These are phyloP conservation scores for Secale cereale DNA, from an alignment of 176 grass and related monocot genomes.

Conservation along the genomic window DNA sequence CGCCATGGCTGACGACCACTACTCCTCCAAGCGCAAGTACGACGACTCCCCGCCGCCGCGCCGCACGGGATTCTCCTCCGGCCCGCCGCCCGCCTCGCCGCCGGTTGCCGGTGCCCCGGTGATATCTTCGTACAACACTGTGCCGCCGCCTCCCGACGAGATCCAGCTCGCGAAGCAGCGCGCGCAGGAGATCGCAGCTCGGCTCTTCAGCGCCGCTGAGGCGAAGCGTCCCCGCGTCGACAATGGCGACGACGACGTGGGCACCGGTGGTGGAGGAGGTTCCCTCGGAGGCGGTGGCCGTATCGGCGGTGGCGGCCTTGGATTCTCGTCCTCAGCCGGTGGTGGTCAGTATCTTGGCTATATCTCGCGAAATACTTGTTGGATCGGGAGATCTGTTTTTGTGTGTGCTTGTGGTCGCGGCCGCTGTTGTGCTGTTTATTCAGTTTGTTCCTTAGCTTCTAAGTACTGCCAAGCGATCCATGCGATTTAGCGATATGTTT, in stretches of 20 bases:
- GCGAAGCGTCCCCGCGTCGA: slow-evolving; percentile 86
- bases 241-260: slow-evolving; percentile 47
- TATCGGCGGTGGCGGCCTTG: slow-evolving; percentile 27
- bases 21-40: slow-evolving; percentile 87
- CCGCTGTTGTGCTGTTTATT: neutral
- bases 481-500: neutral
- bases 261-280: slow-evolving; percentile 26
- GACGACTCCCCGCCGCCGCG: slow-evolving; percentile 59
- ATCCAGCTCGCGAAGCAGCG: slow-evolving; percentile 94
- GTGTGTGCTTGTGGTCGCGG: neutral
- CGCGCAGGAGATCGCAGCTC: slow-evolving; percentile 89
- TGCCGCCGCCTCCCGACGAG: slow-evolving; percentile 71
- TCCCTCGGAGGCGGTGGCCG: slow-evolving; percentile 4
- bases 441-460: neutral
- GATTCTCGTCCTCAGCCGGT: slow-evolving; percentile 36
- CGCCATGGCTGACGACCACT: slow-evolving; percentile 75
- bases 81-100: slow-evolving; percentile 42
- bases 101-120: slow-evolving; percentile 4
- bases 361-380: neutral
- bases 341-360: slow-evolving; percentile 14
- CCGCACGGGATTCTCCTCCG: slow-evolving; percentile 82
- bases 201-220: slow-evolving; percentile 88
- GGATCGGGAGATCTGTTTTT: slow-evolving; percentile 21
- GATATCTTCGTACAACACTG: slow-evolving; percentile 64
- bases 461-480: neutral